These are phyloP conservation scores for Clohesyomyces aquaticus DNA, from an alignment of 495 filamentous ascomycete species.

Conservation along the genomic window DNA sequence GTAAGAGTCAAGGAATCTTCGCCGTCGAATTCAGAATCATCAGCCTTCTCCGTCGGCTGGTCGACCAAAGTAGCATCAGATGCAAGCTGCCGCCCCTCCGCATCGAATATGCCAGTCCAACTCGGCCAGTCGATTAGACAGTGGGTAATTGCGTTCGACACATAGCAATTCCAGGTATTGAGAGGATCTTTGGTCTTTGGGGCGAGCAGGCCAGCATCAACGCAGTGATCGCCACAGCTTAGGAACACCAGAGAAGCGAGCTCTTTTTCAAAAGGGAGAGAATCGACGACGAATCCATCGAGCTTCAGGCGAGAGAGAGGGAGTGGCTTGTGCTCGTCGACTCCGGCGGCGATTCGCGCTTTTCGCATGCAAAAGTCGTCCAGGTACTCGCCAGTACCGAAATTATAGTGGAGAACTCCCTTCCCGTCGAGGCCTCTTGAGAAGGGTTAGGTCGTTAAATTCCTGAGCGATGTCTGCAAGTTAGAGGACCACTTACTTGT, in stretches of 20 bases:
- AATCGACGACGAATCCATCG: conserved; percentile 34
- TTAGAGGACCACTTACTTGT: conserved; percentile 30
- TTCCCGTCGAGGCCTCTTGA: conserved; percentile 27
- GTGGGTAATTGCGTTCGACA: conserved; percentile 13
- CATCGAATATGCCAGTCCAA: conserved; percentile 20
- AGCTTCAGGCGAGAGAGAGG: conserved; percentile 29
- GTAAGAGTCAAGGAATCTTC: not conserved
- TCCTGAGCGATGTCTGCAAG: not conserved
- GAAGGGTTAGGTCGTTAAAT: not conserved
- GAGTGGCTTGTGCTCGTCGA: conserved; percentile 19
- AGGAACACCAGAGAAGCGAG: conserved; percentile 11
- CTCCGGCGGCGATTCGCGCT: conserved; percentile 22
- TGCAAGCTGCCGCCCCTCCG: conserved; percentile 10
- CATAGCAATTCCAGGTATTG: conserved; percentile 9
- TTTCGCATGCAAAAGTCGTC: conserved; percentile 29
- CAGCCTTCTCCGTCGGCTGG: not conserved
- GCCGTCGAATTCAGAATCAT: not conserved
- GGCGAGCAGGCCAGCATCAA: conserved; percentile 26
- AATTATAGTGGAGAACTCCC: conserved; percentile 22
- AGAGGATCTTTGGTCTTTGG: not conserved
- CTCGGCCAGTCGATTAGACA: conserved; percentile 19
- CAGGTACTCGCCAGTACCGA: conserved; percentile 34
- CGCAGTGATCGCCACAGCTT: conserved; percentile 17
- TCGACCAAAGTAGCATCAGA: conserved; percentile 8
- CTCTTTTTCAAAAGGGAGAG: conserved; percentile 28